Evolutionary conservation across 495 filamentous ascomycete species (phyloP).

Genomic region (Neurospora sp.): DNA sequence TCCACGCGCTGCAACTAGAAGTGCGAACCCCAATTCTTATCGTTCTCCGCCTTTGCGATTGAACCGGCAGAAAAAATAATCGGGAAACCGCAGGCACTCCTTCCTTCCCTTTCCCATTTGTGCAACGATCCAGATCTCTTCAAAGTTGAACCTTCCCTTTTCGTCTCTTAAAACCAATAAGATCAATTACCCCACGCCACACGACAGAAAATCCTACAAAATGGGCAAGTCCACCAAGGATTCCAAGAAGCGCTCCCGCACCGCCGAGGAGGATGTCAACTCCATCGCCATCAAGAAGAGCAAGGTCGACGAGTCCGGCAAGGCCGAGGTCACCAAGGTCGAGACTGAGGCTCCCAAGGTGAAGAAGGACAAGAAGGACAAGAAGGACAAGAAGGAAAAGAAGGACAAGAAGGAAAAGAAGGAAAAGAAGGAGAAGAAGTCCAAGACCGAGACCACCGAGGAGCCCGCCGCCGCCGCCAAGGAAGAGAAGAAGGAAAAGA

Average conservation of each 20-base stretch:
- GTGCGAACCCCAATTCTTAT: not conserved
- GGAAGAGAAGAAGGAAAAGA: constrained; percentile 16
- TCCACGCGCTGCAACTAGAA: not conserved
- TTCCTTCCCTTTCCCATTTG: not conserved
- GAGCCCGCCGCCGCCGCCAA: constrained; percentile 1
- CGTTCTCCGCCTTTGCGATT: not conserved
- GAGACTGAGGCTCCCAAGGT: constrained; percentile 18
- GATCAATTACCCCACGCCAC: not conserved
- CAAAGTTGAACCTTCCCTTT: not conserved
- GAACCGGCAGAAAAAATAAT: not conserved
- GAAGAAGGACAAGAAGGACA: constrained; percentile 31
- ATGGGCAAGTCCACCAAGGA: constrained; percentile 17
- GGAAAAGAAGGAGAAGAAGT: constrained; percentile 13
- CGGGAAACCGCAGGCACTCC: not conserved
- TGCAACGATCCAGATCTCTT: not conserved
- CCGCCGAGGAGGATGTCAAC: constrained; percentile 20
- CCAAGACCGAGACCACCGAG: constrained; percentile 17
- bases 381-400: constrained; percentile 35
- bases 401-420: constrained; percentile 5
- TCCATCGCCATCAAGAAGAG: constrained; percentile 23
- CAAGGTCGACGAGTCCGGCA: constrained; percentile 22
- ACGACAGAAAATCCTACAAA: not conserved
- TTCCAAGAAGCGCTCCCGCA: constrained; percentile 24
- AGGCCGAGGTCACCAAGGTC: constrained; percentile 32
- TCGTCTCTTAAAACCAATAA: not conserved